A percentile compares a stretch with the other conserved stretches of the same genome.
phyloP scores from a whole-genome alignment of 345 rosid species.

The Euphorbia tirucalli region DNA sequence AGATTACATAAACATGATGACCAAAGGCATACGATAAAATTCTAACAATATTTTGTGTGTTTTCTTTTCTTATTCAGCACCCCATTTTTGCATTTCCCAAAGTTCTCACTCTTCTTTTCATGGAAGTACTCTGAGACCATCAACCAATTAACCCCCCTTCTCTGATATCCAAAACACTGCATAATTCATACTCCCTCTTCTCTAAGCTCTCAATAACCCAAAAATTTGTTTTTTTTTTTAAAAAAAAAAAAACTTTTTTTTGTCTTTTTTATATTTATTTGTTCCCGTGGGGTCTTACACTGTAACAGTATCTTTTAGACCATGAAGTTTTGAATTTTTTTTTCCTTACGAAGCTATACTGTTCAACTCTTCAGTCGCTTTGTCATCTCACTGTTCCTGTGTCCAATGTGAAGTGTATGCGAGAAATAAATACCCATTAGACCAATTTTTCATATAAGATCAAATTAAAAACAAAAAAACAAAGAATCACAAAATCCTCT shows the following conservation, averaged over 20 bases:
- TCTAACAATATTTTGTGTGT: background rate
- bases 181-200: background rate
- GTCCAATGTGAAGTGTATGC: slow-evolving; percentile 18
- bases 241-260: no score
- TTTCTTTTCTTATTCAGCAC: background rate
- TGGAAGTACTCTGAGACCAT: slow-evolving; percentile 18
- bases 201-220: background rate
- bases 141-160: no score
- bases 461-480: no score
- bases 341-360: slow-evolving; percentile 25
- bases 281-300: slow-evolving; percentile 8
- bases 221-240: background rate
- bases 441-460: background rate
- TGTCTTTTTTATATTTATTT: background rate
- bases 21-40: no score
- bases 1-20: no score
- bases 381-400: slow-evolving; percentile 22
- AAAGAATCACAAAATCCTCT: background rate
- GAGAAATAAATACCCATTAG: background rate
- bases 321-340: slow-evolving; percentile 22
- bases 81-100: background rate
- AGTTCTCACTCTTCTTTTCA: slow-evolving; percentile 16
- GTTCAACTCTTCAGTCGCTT: slow-evolving; percentile 31
- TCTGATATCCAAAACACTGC: background rate
- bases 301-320: slow-evolving; percentile 14